Evolutionary conservation across 1,139 yeast species (phyloP).

Genomic region (Casaregolazyma suthepensis): DNA sequence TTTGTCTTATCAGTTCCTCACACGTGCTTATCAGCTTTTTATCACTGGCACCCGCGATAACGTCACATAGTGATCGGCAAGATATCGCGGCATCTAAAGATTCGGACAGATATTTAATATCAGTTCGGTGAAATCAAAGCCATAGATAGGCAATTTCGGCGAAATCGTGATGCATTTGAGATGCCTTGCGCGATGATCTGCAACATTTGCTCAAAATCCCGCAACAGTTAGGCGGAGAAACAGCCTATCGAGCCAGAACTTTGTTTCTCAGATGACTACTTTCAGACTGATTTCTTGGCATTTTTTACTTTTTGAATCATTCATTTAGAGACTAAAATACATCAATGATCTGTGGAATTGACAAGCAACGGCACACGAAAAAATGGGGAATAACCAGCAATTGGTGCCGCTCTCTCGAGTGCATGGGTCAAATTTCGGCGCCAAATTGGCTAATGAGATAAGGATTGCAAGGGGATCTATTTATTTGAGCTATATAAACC

Average conservation of each 20-base stretch:
- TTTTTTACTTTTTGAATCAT: background rate
- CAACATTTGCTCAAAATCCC: background rate
- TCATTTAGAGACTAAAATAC: background rate
- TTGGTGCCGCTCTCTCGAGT: background rate
- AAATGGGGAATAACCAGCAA: background rate
- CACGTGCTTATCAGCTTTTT: too few relatives aligned
- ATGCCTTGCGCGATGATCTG: background rate
- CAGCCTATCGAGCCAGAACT: background rate
- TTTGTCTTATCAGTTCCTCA: too few relatives aligned
- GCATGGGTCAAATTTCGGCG: background rate
- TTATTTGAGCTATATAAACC: background rate
- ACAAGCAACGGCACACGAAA: background rate
- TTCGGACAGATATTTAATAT: background rate
- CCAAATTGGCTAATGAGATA: background rate
- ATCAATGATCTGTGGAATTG: background rate
- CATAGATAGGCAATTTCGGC: background rate
- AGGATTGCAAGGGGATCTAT: background rate
- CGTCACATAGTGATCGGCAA: background rate
- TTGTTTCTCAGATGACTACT: background rate
- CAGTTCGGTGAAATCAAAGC: background rate
- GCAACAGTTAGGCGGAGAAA: background rate
- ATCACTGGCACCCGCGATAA: constrained; percentile 14
- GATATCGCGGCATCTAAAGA: background rate
- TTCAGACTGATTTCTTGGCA: background rate
- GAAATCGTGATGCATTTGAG: background rate